A percentile compares a stretch with the other conserved stretches of the same genome.
phyloP scores from a whole-genome alignment of 2,329 filamentous ascomycete genomes.

The Xylaria digitata region DNA sequence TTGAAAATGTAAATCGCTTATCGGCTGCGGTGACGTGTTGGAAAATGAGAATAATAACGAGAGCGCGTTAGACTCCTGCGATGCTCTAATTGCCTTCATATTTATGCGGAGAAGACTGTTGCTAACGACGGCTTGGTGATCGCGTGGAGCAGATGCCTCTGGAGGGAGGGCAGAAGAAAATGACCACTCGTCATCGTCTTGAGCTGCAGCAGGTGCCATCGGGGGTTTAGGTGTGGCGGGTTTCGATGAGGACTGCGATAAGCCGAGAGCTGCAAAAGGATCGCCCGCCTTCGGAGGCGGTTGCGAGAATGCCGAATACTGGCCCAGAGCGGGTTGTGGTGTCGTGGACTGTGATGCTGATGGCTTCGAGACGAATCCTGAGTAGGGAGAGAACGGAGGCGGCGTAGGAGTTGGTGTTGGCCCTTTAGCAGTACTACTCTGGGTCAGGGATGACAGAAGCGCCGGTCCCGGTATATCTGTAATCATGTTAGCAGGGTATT shows the following conservation, averaged over 20 bases:
- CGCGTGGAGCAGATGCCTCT: slow-evolving; percentile 64
- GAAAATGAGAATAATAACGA: slow-evolving; percentile 83
- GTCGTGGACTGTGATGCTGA: slow-evolving; percentile 63
- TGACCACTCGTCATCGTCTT: slow-evolving; percentile 91
- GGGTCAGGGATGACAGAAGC: slow-evolving; percentile 71
- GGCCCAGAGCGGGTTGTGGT: slow-evolving; percentile 62
- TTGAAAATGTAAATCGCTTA: slow-evolving; percentile 88
- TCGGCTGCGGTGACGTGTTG: slow-evolving; percentile 76
- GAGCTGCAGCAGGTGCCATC: slow-evolving; percentile 44
- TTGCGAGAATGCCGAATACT: slow-evolving; percentile 60
- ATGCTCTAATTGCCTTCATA: slow-evolving; percentile 73
- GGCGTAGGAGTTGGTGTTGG: slow-evolving; percentile 54
- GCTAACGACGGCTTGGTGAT: slow-evolving; percentile 74
- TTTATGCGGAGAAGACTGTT: slow-evolving; percentile 78
- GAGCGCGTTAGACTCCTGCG: slow-evolving; percentile 67
- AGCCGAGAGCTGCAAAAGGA: slow-evolving; percentile 64
- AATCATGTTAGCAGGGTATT: slow-evolving; percentile 44
- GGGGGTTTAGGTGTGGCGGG: slow-evolving; percentile 52
- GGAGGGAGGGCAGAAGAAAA: slow-evolving; percentile 87
- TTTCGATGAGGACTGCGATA: slow-evolving; percentile 55
- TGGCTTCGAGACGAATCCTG: slow-evolving; percentile 65
- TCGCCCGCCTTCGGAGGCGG: slow-evolving; percentile 59
- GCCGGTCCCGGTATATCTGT: slow-evolving; percentile 73
- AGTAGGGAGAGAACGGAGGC: slow-evolving; percentile 65
- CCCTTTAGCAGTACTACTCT: slow-evolving; percentile 67